A percentile compares a stretch with the other conserved stretches of the same genome.
phyloP scores from a whole-genome alignment of 768 basidiomycete species.

The Hirschioporus abietinus region DNA sequence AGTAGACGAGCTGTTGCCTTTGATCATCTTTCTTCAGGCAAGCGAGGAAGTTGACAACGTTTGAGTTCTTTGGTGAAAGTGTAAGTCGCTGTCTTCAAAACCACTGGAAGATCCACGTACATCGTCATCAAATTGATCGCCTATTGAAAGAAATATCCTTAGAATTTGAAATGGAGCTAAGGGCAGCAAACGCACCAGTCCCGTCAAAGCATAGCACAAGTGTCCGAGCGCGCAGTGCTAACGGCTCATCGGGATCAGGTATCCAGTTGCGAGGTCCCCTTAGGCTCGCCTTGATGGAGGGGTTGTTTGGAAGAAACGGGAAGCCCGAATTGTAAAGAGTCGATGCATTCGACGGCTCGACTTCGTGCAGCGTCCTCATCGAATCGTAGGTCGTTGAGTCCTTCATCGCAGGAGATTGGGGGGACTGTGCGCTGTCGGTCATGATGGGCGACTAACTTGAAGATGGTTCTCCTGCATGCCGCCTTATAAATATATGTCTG shows the following conservation, averaged over 20 bases:
- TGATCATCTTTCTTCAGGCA: slow-evolving; percentile 27
- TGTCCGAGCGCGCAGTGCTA: slow-evolving; percentile 12
- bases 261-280: not conserved
- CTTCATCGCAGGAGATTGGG: not conserved
- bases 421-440: not conserved
- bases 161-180: not conserved
- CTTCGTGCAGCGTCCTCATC: not conserved
- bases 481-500: not conserved
- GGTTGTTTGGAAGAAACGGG: not conserved
- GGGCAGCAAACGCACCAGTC: slow-evolving; percentile 5
- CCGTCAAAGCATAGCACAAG: slow-evolving; percentile 22
- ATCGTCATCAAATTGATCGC: slow-evolving; percentile 13
- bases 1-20: slow-evolving; percentile 24
- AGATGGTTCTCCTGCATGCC: not conserved
- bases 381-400: not conserved
- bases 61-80: slow-evolving; percentile 16
- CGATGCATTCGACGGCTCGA: not conserved
- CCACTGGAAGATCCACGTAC: not conserved
- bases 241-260: not conserved
- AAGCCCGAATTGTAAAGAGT: not conserved
- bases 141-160: not conserved
- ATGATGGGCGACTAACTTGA: not conserved
- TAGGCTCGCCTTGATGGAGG: not conserved
- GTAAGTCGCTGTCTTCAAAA: not conserved
- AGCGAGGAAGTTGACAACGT: slow-evolving; percentile 25